Evolutionary conservation across 306 rosid species (phyloP), one percentile per base, ranked within the genome.

Genomic region (Dalbergia cochinchinensis): DNA sequence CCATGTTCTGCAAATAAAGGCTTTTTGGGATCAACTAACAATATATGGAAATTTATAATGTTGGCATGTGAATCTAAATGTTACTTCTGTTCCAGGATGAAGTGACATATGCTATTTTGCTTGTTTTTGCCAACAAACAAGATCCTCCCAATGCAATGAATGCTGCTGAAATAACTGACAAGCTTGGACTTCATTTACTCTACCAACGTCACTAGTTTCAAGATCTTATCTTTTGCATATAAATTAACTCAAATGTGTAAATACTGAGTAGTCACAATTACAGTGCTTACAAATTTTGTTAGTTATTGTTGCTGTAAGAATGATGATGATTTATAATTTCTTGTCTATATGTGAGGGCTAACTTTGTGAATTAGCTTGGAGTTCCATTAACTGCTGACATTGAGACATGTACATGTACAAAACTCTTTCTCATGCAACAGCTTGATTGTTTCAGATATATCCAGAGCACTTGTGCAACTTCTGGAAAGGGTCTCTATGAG

Each of bases 121-220:
- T 94, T 86, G n/a, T n/a, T n/a, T n/a, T n/a, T n/a, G 98, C 98
- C 85, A 94, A 94, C 93, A 94, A 94, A 85, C 97, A 94, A 94
- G 99, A 94, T 94, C 95, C 92, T 86, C 99, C 99, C 4, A 92
- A 91, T 90, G 99, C 97, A 69, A 94, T 92, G 99, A 94, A 87
- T 90, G 99, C 99, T 79, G 97, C 97, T 70, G 97, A 89, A 89
- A 94, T 94, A 80, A 92, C 97, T 37, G 97, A 92, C 88, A 92
- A 94, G 89, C 99, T 94, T 73, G 99, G 97, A 75, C 95, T 94
- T 85, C 92, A 92, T 80, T 94, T 97, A 84, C n/a, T 94, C 73
- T 95, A 94, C 67, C 97, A 94, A 83, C 97, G 97, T 86, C 97
- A 94, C 91, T 94, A 97, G 99, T 94, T 90, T 71, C 41, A 48